Evolutionary conservation across 306 rosid genomes (phyloP), one percentile per base, ranked within the genome.

Genomic region (Sesbania bispinosa): DNA sequence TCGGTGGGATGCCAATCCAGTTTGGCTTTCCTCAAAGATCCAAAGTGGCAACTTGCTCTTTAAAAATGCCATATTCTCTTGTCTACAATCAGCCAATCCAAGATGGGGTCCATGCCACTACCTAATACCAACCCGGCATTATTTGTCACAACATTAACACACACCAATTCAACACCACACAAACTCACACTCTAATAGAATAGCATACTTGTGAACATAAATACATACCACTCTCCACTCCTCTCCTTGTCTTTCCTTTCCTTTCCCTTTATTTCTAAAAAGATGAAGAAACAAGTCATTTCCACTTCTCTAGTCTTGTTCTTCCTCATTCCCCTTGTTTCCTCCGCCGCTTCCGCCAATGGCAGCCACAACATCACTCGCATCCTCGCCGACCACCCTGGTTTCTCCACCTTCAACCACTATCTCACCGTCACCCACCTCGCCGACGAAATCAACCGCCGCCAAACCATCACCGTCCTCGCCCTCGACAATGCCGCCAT

Each of bases 401-500:
- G 61, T 0, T 83, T 87, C 80, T 89, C 97, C 62, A 86, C 96
- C 83, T 94, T 87, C 84, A 94, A 86, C 84, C 96, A 89, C 80
- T 91, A 91, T 82, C 99, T 94, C 66, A 42, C 91, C 54, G n/a
- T 76, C 77, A 94, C 99, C 4, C 99, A 86, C 83, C 96, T 94
- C 4, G 97, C 96, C 46, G 88, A 64, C 9, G 99, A 94, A 59
- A 89, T 94, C 74, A 94, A 94, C 90, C 92, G 93, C 69, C 89
- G 99, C 8, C 90, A 80, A 33, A 94, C 99, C 76, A 94, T 94
- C 62, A 94, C 99, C 16, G 86, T 91, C 81, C 97, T 94, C 0
- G 92, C 95, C 36, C 16, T 94, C 10, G 96, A 94, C 90, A 94
- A 94, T 58, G 85, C 85, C 42, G 96, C 89, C 84, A 94, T 94